A percentile compares a stretch with the other conserved stretches of the same genome.
phyloP scores from a whole-genome alignment of 2,329 filamentous ascomycete species.

The Paecilomyces formosus region DNA sequence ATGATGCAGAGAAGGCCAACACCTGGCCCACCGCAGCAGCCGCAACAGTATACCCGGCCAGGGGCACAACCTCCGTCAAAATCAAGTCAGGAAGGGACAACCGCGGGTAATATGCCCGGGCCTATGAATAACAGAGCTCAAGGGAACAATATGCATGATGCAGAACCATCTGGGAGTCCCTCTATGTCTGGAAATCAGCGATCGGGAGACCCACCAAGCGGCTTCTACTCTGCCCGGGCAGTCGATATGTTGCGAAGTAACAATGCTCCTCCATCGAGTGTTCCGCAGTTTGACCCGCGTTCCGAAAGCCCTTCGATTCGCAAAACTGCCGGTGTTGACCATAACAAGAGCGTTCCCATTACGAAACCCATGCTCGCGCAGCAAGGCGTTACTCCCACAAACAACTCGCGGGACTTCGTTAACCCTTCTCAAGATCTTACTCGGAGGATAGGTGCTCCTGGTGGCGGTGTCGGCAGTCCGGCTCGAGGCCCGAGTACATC shows the following conservation, averaged over 20 bases:
- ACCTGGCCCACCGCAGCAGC: neutral
- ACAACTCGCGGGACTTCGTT: slow-evolving; percentile 24
- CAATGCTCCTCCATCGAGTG: slow-evolving; percentile 34
- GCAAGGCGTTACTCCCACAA: slow-evolving; percentile 21
- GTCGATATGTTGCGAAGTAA: slow-evolving; percentile 51
- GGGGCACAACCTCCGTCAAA: neutral
- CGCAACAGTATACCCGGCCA: neutral
- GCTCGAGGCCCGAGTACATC: slow-evolving; percentile 27
- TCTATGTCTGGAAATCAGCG: slow-evolving; percentile 13
- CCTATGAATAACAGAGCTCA: slow-evolving; percentile 7
- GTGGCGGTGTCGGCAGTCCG: slow-evolving; percentile 20
- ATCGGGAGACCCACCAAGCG: slow-evolving; percentile 38
- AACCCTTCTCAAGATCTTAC: slow-evolving; percentile 28
- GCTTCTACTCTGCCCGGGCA: slow-evolving; percentile 65
- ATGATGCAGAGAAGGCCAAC: neutral
- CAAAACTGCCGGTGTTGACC: slow-evolving; percentile 82
- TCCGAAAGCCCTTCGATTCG: slow-evolving; percentile 77
- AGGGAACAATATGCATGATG: slow-evolving; percentile 11
- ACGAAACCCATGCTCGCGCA: slow-evolving; percentile 37
- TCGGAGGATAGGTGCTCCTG: slow-evolving; percentile 28
- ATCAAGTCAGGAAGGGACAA: slow-evolving; percentile 5
- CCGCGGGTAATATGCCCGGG: slow-evolving; percentile 9
- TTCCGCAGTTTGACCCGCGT: slow-evolving; percentile 62
- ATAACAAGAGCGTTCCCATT: slow-evolving; percentile 67
- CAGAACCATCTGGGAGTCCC: slow-evolving; percentile 20